Percentiles rank a stretch among this genome's conserved stretches.
These are phyloP conservation scores for Drechslerella coelobrocha DNA, from an alignment of 2,329 filamentous ascomycete species.

Conservation along the genomic window DNA sequence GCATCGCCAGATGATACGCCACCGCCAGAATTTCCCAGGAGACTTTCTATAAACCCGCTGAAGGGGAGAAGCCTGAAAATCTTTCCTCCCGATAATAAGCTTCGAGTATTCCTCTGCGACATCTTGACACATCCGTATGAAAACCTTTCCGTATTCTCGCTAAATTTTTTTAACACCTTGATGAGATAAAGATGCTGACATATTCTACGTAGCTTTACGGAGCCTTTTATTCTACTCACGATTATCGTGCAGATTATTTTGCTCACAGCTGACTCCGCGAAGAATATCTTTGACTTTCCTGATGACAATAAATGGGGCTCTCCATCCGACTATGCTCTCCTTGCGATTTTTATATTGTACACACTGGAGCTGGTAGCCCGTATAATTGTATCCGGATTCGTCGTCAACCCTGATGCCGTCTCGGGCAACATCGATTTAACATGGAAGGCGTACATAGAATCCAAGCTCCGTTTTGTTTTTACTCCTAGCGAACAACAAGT, in stretches of 20 bases:
- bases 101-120: constrained; percentile 79
- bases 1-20: constrained; percentile 31
- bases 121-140: constrained; percentile 77
- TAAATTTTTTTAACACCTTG: neutral
- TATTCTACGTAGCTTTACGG: constrained; percentile 64
- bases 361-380: constrained; percentile 83
- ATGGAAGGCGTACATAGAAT: constrained; percentile 61
- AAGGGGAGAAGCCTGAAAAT: constrained; percentile 85
- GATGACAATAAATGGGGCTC: constrained; percentile 72
- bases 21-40: constrained; percentile 61
- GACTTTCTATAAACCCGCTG: constrained; percentile 70
- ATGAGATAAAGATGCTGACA: constrained; percentile 9
- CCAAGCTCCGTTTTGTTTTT: constrained; percentile 62
- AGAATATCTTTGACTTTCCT: constrained; percentile 70
- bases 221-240: constrained; percentile 82
- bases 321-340: constrained; percentile 76
- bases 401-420: constrained; percentile 73
- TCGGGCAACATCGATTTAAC: constrained; percentile 56
- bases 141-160: neutral
- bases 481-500: constrained; percentile 70
- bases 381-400: constrained; percentile 89
- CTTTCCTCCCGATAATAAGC: constrained; percentile 76
- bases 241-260: constrained; percentile 88
- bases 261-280: constrained; percentile 81
- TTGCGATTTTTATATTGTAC: constrained; percentile 86